Evolutionary conservation across 2,329 filamentous ascomycete genomes (phyloP).

Genomic region (Beauveria sp.): DNA sequence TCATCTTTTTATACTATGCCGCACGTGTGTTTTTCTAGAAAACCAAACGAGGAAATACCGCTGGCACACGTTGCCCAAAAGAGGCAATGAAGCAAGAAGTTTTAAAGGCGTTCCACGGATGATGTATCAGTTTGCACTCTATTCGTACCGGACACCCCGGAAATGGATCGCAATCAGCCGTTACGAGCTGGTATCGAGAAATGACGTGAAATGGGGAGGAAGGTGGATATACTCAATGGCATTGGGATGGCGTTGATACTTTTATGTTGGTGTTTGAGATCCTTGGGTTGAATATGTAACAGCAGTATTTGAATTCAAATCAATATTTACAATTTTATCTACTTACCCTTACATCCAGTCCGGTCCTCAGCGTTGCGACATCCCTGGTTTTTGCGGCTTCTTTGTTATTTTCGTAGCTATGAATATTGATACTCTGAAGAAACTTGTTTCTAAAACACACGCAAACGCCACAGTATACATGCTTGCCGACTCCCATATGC

Average conservation of each 20-base stretch:
- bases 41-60: background rate
- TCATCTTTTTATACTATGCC: conserved; percentile 71
- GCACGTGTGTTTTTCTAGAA: conserved; percentile 54
- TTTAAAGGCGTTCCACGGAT: too few species aligned
- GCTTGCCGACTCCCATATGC: conserved; percentile 6
- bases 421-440: conserved; percentile 1
- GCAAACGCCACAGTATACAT: conserved; percentile 10
- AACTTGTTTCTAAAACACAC: background rate
- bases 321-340: background rate
- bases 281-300: background rate
- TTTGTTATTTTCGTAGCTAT: background rate
- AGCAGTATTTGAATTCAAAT: background rate
- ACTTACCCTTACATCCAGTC: background rate
- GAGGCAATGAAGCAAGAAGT: too few species aligned
- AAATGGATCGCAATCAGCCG: too few species aligned
- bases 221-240: background rate
- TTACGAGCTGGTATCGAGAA: background rate
- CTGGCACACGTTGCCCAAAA: too few species aligned
- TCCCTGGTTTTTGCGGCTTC: background rate
- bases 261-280: background rate
- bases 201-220: background rate
- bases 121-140: background rate
- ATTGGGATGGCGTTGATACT: conserved; percentile 8
- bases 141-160: background rate
- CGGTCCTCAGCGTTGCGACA: background rate